phyloP scores from a whole-genome alignment of 2,329 filamentous ascomycete species.

The Aspergillus clavatus region DNA sequence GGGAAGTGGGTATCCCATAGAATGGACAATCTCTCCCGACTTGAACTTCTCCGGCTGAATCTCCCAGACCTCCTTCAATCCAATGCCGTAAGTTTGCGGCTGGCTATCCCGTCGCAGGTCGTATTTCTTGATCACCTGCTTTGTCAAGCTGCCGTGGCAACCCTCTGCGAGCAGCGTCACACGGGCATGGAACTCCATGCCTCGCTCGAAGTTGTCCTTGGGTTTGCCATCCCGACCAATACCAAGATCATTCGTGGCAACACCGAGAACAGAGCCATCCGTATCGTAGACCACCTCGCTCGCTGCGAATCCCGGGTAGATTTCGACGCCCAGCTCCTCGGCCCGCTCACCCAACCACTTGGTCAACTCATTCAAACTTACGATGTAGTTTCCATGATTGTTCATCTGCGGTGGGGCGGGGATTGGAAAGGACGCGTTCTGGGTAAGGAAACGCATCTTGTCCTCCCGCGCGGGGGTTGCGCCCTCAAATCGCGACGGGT shows the following conservation, averaged over 20 bases:
- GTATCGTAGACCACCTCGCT: slow-evolving; percentile 82
- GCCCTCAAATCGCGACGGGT: slow-evolving; percentile 80
- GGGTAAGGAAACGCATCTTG: slow-evolving; percentile 90
- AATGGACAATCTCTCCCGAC: slow-evolving; percentile 78
- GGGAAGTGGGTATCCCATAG: slow-evolving; percentile 86
- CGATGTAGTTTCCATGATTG: slow-evolving; percentile 96
- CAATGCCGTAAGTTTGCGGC: slow-evolving; percentile 90
- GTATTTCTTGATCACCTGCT: slow-evolving; percentile 92
- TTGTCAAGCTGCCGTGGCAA: slow-evolving; percentile 90
- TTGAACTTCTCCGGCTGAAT: slow-evolving; percentile 87
- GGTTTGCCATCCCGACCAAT: slow-evolving; percentile 75
- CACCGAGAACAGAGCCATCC: slow-evolving; percentile 85
- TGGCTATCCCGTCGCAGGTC: slow-evolving; percentile 84
- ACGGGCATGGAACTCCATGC: slow-evolving; percentile 95
- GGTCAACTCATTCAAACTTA: slow-evolving; percentile 89
- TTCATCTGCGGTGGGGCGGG: slow-evolving; percentile 95
- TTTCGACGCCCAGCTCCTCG: slow-evolving; percentile 93
- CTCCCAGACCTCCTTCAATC: slow-evolving; percentile 97
- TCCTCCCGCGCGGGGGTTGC: slow-evolving; percentile 79
- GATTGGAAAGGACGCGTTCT: slow-evolving; percentile 69
- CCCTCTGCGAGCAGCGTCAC: slow-evolving; percentile 91
- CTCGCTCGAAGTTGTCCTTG: slow-evolving; percentile 87
- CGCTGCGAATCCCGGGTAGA: slow-evolving; percentile 93
- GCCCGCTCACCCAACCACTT: slow-evolving; percentile 95
- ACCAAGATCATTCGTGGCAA: slow-evolving; percentile 93